Base-by-base conservation (phyloP, 2,329 filamentous ascomycete genomes). In the Teratosphaeria zuluensis region DNA sequence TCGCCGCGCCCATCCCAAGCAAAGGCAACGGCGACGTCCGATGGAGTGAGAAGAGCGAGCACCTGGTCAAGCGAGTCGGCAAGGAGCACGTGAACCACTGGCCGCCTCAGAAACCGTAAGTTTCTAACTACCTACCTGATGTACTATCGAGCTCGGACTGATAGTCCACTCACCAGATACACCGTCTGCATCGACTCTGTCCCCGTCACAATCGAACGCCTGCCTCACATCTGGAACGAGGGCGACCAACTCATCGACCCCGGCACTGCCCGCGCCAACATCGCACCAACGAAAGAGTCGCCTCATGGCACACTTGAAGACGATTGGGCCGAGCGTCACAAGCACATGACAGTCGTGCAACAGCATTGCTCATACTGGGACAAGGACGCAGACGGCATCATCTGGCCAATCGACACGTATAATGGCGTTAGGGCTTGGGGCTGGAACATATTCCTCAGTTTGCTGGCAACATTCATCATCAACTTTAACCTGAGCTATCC, bases 351-450 rank as follows among this genome's bases (percentile, higher is more conserved):
- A 3, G 75, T 81, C 12, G 73, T 83, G 2, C 78, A 81, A 64
- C 80, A 83, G 63, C 81, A 83, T 66, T 75, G 75, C 63, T 70
- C 72, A 24, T 82, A 80, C 72, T 83, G 79, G 14, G 35, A 42
- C 35, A 42, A 42, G 11, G 63, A 82, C 64, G 63, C 68, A 31
- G 80, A 82, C 64, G 77, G 77, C 35, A 69, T 82, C n/a, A 78
- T 83, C 60, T 81, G 75, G 76, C 80, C 81, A 0, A 64, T 61
- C 1, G 80, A 82, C 65, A 82, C 80, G 1, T 82, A 74, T 67
- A 54, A 59, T 19, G 78, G 78, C 11, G 79, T 79, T 65, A 71
- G 74, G 52, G 68, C 68, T 4, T 72, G 79, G 16, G 79, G 79
- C 28, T 81, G 77, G 68, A 71, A 70, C 21, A 58, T 76, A 21